Evolutionary conservation across 768 basidiomycete species (phyloP), one percentile per base, ranked within the genome.

Genomic region (Russula brevipes): DNA sequence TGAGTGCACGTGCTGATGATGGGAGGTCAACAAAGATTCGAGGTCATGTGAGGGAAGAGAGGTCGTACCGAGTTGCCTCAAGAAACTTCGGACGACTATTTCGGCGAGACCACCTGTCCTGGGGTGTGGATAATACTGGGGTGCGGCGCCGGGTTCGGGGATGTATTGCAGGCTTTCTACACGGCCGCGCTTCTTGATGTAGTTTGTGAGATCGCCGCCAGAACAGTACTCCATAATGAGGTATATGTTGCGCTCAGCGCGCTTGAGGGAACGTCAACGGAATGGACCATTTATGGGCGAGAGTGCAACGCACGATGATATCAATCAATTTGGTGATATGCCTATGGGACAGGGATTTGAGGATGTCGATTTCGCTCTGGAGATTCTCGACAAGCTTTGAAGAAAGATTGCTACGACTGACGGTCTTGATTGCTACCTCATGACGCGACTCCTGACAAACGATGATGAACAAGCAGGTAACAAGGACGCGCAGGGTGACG

Each of bases 171-270:
- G 81, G 3, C 88, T 87, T 52, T 96, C 89, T 50, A 98, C 87
- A 17, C 88, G 85, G 16, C 96, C 97, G n/a, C 95, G 87, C 72
- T 92, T 94, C 86, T 94, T 94, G 81, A 98, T 96, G 71, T 98
- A 98, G 69, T 92, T 86, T 0, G 94, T 92, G 54, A 99, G 84
- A 75, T 99, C 97, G 3, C 95, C 95, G 2, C 95, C 96, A 1
- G 94, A 85, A 73, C 97, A 98, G 73, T 85, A 98, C 70, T 97
- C 96, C 88, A 98, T 99, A 70, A 99, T 88, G 60, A 99, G 86
- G 77, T 97, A 98, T 70, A 91, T 88, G 69, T 89, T 83, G 60
- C 81, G 81, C 68, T 90, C 87, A 2, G 87, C 86, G 52, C 86
- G 83, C 88, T 46, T 57, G 51, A 45, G 24, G 38, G 6, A 12